Evolutionary conservation across 2,329 filamentous ascomycete genomes (phyloP).

Genomic region (Ophiocordyceps camponoti-floridani): DNA sequence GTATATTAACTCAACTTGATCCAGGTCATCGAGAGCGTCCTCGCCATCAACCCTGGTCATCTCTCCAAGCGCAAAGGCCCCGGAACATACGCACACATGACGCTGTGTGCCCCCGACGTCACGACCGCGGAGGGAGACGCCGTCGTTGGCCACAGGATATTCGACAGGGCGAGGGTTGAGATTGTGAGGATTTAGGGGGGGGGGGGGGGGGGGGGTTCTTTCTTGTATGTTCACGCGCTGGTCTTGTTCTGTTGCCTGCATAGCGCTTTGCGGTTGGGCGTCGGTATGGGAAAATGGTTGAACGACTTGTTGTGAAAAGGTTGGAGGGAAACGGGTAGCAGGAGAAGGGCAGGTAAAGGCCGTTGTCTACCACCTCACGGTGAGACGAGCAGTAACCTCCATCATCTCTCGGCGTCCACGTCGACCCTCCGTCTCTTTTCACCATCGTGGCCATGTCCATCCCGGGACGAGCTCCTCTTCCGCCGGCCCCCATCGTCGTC

Average conservation of each 20-base stretch:
- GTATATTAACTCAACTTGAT: too few species aligned
- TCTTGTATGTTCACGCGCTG: conserved; percentile 12
- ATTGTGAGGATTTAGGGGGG: too few species aligned
- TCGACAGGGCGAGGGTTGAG: conserved; percentile 70
- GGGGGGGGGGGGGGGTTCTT: too few species aligned
- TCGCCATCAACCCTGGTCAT: conserved; percentile 80
- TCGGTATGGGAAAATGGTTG: too few species aligned
- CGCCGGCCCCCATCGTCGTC: conserved; percentile 24
- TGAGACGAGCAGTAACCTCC: too few species aligned
- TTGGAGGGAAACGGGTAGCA: too few species aligned
- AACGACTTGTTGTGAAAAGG: too few species aligned
- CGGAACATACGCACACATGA: conserved; percentile 73
- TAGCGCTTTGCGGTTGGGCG: background rate
- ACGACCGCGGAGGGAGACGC: conserved; percentile 36
- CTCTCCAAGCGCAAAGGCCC: conserved; percentile 70
- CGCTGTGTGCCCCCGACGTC: conserved; percentile 46
- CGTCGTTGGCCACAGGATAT: conserved; percentile 57
- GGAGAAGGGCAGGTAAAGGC: too few species aligned
- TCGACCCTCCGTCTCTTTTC: conserved; percentile 45
- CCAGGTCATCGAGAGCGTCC: conserved; percentile 84
- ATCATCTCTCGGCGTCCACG: conserved; percentile 10
- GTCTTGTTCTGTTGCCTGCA: background rate
- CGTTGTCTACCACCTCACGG: too few species aligned
- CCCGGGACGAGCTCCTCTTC: conserved; percentile 39
- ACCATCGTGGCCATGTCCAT: conserved; percentile 32